These are phyloP conservation scores for Dalechampia spathulata DNA, from an alignment of 441 rosid species.

Conservation along the genomic window DNA sequence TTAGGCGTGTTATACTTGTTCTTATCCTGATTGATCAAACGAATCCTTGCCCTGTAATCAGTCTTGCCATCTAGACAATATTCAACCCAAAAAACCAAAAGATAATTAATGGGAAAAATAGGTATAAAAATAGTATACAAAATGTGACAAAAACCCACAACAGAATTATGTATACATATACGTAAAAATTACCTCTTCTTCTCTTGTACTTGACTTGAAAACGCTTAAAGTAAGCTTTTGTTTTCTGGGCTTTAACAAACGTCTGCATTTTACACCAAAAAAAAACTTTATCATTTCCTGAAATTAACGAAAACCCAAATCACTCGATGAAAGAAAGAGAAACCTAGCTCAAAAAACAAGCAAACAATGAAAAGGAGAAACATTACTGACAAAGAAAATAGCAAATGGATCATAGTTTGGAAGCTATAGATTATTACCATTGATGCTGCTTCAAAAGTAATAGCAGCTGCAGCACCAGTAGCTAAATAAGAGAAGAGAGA, in stretches of 20 bases:
- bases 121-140: too few species aligned
- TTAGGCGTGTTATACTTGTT: conserved; percentile 85
- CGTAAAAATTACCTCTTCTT: conserved; percentile 52
- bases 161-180: background rate
- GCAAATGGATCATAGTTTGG: background rate
- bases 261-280: conserved; percentile 27
- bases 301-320: background rate
- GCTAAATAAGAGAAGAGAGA: background rate
- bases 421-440: background rate
- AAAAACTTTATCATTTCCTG: background rate
- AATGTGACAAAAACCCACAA: background rate
- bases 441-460: conserved; percentile 2
- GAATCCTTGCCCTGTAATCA: conserved; percentile 76
- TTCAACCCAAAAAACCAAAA: background rate
- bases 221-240: conserved; percentile 75
- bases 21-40: conserved; percentile 74
- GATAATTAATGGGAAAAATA: background rate
- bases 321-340: background rate
- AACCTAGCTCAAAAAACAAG: background rate
- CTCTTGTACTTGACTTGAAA: conserved; percentile 85
- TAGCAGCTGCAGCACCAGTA: background rate
- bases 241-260: conserved; percentile 57
- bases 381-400: background rate
- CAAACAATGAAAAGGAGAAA: background rate
- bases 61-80: conserved; percentile 56